Conservation (phyloP, 208 protist species). For the Leishmania martiniquensis region DNA sequence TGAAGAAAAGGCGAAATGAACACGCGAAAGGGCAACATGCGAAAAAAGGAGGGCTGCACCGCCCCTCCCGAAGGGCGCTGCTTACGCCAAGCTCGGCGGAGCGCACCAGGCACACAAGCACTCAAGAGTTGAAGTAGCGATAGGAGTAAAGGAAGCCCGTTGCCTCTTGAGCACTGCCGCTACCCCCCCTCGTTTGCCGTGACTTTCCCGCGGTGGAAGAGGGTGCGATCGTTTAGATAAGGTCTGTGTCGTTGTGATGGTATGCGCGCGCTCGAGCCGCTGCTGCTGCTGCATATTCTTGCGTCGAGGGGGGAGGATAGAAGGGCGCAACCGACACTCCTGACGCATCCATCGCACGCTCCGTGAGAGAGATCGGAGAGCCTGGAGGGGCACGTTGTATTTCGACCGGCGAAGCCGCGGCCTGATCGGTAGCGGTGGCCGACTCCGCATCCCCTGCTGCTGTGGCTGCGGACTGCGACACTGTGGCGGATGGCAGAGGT, state of each 20-base stretch:
- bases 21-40: background rate
- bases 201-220: background rate
- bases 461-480: background rate
- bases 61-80: background rate
- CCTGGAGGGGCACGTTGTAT: background rate
- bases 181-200: background rate
- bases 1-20: background rate
- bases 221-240: slow-evolving; percentile 8
- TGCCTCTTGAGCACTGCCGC: background rate
- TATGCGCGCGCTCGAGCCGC: background rate
- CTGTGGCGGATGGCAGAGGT: background rate
- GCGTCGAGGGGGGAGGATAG: background rate
- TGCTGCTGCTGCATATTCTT: background rate
- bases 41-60: background rate
- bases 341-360: background rate
- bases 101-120: background rate
- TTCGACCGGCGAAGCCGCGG: background rate
- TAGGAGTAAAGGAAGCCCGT: background rate
- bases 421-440: background rate
- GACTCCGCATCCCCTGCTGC: background rate
- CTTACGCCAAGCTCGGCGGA: background rate
- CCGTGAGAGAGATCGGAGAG: background rate
- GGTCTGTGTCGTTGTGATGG: slow-evolving; percentile 10
- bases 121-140: background rate
- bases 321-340: background rate